phyloP scores from a whole-genome alignment of 441 rosid species.

The Biscutella auriculata region DNA sequence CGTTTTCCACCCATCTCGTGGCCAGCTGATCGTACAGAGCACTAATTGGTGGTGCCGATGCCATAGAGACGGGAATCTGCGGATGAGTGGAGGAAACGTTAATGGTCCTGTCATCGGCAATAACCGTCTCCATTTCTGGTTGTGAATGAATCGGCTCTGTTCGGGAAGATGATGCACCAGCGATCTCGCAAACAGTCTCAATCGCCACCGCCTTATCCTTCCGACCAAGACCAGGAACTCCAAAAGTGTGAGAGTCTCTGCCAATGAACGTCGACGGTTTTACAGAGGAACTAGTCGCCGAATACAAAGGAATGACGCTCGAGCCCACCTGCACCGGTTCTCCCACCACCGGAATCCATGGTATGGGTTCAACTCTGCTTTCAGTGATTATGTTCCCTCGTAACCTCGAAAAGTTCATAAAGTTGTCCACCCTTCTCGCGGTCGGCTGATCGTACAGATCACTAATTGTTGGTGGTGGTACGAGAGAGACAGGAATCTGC shows the following conservation, averaged over 20 bases:
- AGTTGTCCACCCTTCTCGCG: constrained; percentile 6
- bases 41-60: background rate
- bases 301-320: background rate
- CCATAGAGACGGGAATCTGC: background rate
- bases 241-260: background rate
- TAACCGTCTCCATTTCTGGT: background rate
- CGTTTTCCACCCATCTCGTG: constrained; percentile 3
- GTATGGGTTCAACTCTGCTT: background rate
- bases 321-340: constrained; percentile 4
- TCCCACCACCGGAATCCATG: background rate
- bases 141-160: background rate
- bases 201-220: background rate
- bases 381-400: background rate
- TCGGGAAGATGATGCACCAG: background rate
- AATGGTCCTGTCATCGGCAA: no score
- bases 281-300: no score
- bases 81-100: background rate
- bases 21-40: background rate
- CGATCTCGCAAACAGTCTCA: background rate
- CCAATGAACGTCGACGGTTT: no score
- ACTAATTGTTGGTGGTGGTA: background rate
- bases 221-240: background rate
- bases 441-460: background rate
- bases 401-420: constrained; percentile 4
- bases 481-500: background rate